phyloP scores from a whole-genome alignment of 75 land plant genomes.

The Pseudotsuga menziesii region DNA sequence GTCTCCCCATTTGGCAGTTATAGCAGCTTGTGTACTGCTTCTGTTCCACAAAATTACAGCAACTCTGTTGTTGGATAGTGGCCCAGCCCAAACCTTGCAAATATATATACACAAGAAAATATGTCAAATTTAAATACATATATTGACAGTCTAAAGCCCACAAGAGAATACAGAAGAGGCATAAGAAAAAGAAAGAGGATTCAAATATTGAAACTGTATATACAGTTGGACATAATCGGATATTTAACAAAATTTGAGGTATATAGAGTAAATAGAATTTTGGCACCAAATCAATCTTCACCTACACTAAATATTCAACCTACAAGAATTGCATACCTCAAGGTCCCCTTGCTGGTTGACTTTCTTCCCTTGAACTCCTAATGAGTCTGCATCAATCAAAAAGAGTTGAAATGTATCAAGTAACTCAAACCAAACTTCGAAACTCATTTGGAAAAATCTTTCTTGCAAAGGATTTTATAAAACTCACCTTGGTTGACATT shows the following conservation, averaged over 20 bases:
- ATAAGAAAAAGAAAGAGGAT: background rate
- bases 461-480: background rate
- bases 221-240: no score
- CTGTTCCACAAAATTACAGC: conserved; percentile 83
- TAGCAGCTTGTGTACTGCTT: conserved; percentile 32
- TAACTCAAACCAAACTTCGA: background rate
- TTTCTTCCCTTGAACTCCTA: conserved; percentile 83
- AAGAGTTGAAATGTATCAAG: background rate
- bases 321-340: conserved; percentile 32
- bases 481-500: conserved; percentile 78
- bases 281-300: no score
- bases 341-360: conserved; percentile 32
- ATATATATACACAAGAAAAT: background rate
- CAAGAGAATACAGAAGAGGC: background rate
- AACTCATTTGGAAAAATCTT: background rate
- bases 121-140: background rate
- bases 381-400: conserved; percentile 22
- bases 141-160: background rate
- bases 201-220: no score
- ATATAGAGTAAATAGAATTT: no score
- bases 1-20: conserved; percentile 55
- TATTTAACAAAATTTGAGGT: no score
- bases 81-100: conserved; percentile 90
- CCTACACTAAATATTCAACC: no score
- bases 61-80: conserved; percentile 51